Conservation (phyloP, 495 filamentous ascomycete genomes). For the Penicillium daleae region DNA sequence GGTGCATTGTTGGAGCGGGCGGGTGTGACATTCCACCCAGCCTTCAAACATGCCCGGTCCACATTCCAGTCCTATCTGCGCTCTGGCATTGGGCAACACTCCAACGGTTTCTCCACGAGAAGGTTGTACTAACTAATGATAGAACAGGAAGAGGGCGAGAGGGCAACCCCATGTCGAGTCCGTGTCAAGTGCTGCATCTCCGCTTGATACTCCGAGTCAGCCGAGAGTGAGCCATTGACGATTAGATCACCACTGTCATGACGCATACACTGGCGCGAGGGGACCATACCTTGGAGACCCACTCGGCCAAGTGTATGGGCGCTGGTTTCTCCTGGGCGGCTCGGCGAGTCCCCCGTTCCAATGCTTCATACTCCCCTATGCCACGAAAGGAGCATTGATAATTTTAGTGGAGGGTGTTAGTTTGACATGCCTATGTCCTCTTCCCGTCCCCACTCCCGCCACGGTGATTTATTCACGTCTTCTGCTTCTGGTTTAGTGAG, state of each 20-base stretch:
- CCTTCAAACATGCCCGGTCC: conserved; percentile 30
- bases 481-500: conserved; percentile 41
- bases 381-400: conserved; percentile 5
- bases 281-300: conserved; percentile 1
- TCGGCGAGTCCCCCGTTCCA: conserved; percentile 28
- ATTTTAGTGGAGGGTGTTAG: conserved; percentile 24
- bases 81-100: conserved; percentile 17
- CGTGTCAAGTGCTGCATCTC: conserved; percentile 7
- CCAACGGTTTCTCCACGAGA: conserved; percentile 4
- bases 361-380: conserved; percentile 6
- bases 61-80: conserved; percentile 31
- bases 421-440: conserved; percentile 16
- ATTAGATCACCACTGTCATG: conserved; percentile 35
- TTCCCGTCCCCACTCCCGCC: conserved; percentile 28
- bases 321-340: conserved; percentile 23
- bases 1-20: conserved; percentile 41
- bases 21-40: conserved; percentile 44
- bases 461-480: conserved; percentile 29
- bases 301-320: conserved; percentile 11
- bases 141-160: conserved; percentile 3
- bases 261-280: conserved; percentile 39
- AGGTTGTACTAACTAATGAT: conserved; percentile 5
- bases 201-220: conserved; percentile 27
- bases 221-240: conserved; percentile 20
- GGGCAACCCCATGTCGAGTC: background rate